These are phyloP conservation scores for Lonicera japonica DNA, from an alignment of 129 eudicot genomes.

Conservation along the genomic window DNA sequence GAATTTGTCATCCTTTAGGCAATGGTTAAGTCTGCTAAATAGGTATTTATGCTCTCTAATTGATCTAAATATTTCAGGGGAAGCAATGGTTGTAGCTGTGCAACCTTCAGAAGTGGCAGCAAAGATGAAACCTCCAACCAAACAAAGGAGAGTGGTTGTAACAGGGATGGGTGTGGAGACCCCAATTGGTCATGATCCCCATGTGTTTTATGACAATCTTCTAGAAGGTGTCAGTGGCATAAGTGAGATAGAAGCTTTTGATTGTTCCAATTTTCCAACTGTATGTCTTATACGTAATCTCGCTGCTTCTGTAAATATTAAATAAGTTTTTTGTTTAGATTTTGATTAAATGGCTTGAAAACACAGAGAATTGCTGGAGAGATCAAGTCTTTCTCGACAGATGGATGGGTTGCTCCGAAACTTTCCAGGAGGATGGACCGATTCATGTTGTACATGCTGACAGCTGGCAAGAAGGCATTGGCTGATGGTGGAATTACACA, in stretches of 20 bases:
- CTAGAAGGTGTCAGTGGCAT: conserved; percentile 93
- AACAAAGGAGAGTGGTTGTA: conserved; percentile 85
- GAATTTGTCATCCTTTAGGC: no score
- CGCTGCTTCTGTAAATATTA: not conserved
- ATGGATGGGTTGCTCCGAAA: conserved; percentile 91
- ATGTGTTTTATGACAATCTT: conserved; percentile 63
- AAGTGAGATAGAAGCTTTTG: conserved; percentile 77
- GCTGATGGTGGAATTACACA: conserved; percentile 75
- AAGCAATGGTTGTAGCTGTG: conserved; percentile 62
- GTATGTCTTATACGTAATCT: conserved; percentile 27
- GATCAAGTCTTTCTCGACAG: conserved; percentile 80
- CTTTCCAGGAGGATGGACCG: conserved; percentile 88
- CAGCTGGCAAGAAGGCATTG: conserved; percentile 94
- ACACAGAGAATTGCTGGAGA: conserved; percentile 94
- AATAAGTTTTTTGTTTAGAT: conserved; percentile 8
- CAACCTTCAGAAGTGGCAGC: conserved; percentile 45
- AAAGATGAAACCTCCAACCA: conserved; percentile 54
- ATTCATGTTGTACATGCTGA: conserved; percentile 95
- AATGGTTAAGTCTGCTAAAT: no score
- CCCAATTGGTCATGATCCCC: conserved; percentile 68
- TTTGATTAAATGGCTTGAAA: conserved; percentile 11
- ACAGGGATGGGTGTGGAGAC: conserved; percentile 97
- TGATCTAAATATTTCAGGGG: conserved; percentile 30
- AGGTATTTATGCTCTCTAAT: no score
- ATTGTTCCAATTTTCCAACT: conserved; percentile 75